Percentiles rank a stretch among this genome's conserved stretches.
Conservation (phyloP, 2,329 filamentous ascomycete species). For the Leptographium flavum region DNA sequence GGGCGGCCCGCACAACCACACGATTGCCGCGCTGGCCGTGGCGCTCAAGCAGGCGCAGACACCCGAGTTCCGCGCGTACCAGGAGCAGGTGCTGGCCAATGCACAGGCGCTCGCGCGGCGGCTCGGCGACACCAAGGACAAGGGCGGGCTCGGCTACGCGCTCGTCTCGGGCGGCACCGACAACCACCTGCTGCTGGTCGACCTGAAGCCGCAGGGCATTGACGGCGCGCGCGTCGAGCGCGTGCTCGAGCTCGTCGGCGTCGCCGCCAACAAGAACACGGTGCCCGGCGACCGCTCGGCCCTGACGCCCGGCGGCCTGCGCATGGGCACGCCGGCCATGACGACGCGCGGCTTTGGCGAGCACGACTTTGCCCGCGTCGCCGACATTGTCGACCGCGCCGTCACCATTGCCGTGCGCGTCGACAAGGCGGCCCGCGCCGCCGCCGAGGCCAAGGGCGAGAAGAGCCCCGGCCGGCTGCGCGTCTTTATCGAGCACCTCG, state of each 20-base stretch:
- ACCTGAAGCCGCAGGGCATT: slow-evolving; percentile 76
- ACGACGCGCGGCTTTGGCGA: slow-evolving; percentile 86
- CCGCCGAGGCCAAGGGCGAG: slow-evolving; percentile 51
- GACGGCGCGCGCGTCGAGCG: slow-evolving; percentile 85
- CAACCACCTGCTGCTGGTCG: slow-evolving; percentile 88
- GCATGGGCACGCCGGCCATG: slow-evolving; percentile 95
- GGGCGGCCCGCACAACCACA: slow-evolving; percentile 97
- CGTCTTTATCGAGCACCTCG: slow-evolving; percentile 53
- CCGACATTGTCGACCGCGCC: slow-evolving; percentile 71
- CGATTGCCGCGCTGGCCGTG: slow-evolving; percentile 88
- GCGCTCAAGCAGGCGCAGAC: slow-evolving; percentile 87
- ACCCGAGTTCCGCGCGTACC: slow-evolving; percentile 84
- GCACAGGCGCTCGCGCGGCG: slow-evolving; percentile 70
- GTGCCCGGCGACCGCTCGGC: slow-evolving; percentile 91
- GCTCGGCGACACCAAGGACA: slow-evolving; percentile 52
- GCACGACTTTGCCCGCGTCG: slow-evolving; percentile 75
- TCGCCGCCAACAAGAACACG: slow-evolving; percentile 99
- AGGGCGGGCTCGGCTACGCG: slow-evolving; percentile 68
- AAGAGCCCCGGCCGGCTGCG: slow-evolving; percentile 52
- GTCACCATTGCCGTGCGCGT: slow-evolving; percentile 66
- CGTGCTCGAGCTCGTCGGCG: slow-evolving; percentile 80
- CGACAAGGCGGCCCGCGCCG: slow-evolving; percentile 56
- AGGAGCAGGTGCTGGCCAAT: slow-evolving; percentile 79
- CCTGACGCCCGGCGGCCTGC: slow-evolving; percentile 79
- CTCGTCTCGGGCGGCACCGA: slow-evolving; percentile 91